Conservation (phyloP, 108 stramenopile genomes). For the Mediolabrus comicus region DNA sequence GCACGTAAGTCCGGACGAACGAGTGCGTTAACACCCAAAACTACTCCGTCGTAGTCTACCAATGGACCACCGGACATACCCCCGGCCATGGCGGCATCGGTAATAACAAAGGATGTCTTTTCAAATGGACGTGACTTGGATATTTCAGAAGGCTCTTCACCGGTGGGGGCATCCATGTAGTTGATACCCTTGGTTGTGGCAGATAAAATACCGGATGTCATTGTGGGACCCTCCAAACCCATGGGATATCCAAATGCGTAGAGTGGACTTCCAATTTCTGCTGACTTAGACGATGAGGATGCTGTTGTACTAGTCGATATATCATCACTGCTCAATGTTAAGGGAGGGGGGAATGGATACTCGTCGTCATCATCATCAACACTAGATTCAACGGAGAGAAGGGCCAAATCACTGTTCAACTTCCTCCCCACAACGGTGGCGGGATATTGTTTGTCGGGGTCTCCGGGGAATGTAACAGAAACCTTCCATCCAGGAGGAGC, state of each 20-base stretch:
- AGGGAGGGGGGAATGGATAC: slow-evolving; percentile 36
- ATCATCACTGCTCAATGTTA: slow-evolving; percentile 29
- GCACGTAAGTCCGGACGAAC: slow-evolving; percentile 55
- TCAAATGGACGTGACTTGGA: slow-evolving; percentile 40
- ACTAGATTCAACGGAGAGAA: slow-evolving; percentile 33
- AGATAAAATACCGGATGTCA: slow-evolving; percentile 59
- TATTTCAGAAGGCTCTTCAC: slow-evolving; percentile 29
- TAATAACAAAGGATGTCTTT: slow-evolving; percentile 42
- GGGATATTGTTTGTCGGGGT: slow-evolving; percentile 32
- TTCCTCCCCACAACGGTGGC: slow-evolving; percentile 53
- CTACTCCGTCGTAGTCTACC: slow-evolving; percentile 38
- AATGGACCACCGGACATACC: slow-evolving; percentile 59
- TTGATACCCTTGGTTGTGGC: slow-evolving; percentile 52
- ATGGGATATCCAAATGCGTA: slow-evolving; percentile 59
- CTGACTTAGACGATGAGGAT: not conserved
- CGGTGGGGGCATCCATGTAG: slow-evolving; percentile 37
- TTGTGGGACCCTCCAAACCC: slow-evolving; percentile 51
- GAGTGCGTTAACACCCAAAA: slow-evolving; percentile 53
- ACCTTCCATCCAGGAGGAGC: slow-evolving; percentile 52
- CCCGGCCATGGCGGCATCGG: slow-evolving; percentile 61
- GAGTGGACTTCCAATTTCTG: slow-evolving; percentile 44
- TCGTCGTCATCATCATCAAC: slow-evolving; percentile 20
- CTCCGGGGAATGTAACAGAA: slow-evolving; percentile 36
- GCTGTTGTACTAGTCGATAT: slow-evolving; percentile 20
- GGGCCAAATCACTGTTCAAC: slow-evolving; percentile 50